A percentile compares a stretch with the other conserved stretches of the same genome.
These are phyloP conservation scores for Yamadazyma scolyti DNA, from an alignment of 805 yeast genomes.

Conservation along the genomic window DNA sequence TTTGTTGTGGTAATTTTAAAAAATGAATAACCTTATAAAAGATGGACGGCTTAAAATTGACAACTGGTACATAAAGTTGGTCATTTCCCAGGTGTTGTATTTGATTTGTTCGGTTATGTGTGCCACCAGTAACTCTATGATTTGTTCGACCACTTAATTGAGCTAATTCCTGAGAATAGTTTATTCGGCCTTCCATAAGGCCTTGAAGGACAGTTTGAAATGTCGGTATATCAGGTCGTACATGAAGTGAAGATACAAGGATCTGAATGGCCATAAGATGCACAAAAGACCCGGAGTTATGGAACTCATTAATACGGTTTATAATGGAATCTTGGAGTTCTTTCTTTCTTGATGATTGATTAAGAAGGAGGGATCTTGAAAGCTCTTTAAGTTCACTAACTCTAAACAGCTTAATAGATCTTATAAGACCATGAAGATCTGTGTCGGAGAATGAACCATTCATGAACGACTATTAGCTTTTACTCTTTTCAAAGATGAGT, in stretches of 20 bases:
- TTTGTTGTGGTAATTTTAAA: no score
- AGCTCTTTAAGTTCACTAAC: constrained; percentile 52
- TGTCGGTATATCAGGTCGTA: constrained; percentile 3
- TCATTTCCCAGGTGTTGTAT: no score
- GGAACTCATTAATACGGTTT: constrained; percentile 40
- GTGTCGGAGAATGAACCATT: no score
- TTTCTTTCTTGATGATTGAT: constrained; percentile 56
- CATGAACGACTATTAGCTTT: no score
- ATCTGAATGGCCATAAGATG: constrained; percentile 35
- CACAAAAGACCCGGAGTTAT: constrained; percentile 39
- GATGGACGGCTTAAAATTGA: no score
- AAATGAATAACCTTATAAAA: no score
- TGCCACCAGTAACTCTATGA: no score
- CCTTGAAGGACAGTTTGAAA: background rate
- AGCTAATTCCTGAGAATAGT: no score
- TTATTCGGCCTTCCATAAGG: constrained; percentile 1
- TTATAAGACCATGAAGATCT: background rate
- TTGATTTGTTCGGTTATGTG: no score
- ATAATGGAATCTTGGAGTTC: constrained; percentile 55
- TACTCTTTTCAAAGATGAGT: no score
- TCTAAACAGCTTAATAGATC: constrained; percentile 16
- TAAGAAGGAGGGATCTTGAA: constrained; percentile 46
- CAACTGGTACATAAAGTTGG: no score
- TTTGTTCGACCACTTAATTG: no score
- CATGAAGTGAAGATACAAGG: background rate